Evolutionary conservation across 2,329 filamentous ascomycete species (phyloP), one percentile per base, ranked within the genome.

Genomic region (Paraphoma sp.): DNA sequence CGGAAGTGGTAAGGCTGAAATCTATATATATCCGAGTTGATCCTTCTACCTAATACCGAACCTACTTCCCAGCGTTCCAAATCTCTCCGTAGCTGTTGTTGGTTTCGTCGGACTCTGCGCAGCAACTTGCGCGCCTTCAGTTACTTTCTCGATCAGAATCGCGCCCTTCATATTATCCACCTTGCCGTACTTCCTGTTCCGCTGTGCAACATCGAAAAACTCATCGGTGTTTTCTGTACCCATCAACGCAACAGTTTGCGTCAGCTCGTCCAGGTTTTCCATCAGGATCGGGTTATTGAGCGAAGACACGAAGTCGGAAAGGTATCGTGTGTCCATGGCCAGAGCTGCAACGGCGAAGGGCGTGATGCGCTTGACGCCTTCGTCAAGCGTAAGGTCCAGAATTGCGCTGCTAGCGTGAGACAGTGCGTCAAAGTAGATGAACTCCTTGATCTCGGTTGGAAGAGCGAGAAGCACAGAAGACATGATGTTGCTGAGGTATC

Each of bases 341-440:
- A 98, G 84, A 28, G 92, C 89, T 9, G 86, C 82, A 12, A 97
- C 92, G 6, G 93, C 93, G 64, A 95, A 89, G 9, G 91, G 88
- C 59, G 95, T 97, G 76, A 99, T 97, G 65, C 87, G 87, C 69
- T 88, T 92, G 33, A 98, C 92, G 31, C 89, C 86, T 0, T 87
- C 80, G 10, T 92, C 89, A 40, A 97, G 83, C 0, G 93, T 92
- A 9, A 96, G 85, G 23, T 87, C 86, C 60, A 97, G 78, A 53
- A 97, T 95, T 76, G 90, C 92, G 59, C 90, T 90, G 3, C 92
- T 89, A 1, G 95, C 93, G 76, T 99, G 95, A 53, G 89, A 93
- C 36, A 99, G 84, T 0, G 95, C 95, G 73, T 98, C 95, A 72
- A 97, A 97, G 79, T 99, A 98, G 68, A 99, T 97, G 53, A 97